Conservation (phyloP, 352 stramenopile genomes). For the Phytophthora gonapodyides region DNA sequence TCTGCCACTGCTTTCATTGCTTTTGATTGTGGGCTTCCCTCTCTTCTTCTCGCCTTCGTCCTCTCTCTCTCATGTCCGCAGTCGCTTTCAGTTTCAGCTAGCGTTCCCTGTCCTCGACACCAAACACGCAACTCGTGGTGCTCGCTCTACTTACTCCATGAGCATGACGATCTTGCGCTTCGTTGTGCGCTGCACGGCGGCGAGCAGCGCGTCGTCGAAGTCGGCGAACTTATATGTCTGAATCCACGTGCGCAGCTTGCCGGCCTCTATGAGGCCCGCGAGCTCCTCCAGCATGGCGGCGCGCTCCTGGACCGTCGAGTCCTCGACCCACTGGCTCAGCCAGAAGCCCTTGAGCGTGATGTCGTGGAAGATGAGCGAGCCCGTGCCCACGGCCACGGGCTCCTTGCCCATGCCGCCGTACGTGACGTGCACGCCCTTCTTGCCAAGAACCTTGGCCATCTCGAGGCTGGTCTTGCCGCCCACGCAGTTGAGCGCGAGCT, state of each 20-base stretch:
- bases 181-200: slow-evolving; percentile 75
- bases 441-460: slow-evolving; percentile 69
- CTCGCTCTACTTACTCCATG: slow-evolving; percentile 79
- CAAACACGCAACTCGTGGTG: slow-evolving; percentile 19
- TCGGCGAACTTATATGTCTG: slow-evolving; percentile 87
- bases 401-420: slow-evolving; percentile 86
- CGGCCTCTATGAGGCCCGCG: slow-evolving; percentile 61
- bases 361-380: slow-evolving; percentile 85
- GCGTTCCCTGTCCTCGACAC: slow-evolving; percentile 21
- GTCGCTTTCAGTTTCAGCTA: slow-evolving; percentile 28
- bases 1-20: slow-evolving; percentile 38
- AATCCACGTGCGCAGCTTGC: slow-evolving; percentile 86
- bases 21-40: slow-evolving; percentile 30
- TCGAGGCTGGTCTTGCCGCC: slow-evolving; percentile 72
- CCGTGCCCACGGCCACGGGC: slow-evolving; percentile 64
- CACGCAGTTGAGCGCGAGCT: slow-evolving; percentile 86
- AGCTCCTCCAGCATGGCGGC: slow-evolving; percentile 72
- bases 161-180: slow-evolving; percentile 86
- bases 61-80: slow-evolving; percentile 18
- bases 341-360: slow-evolving; percentile 90
- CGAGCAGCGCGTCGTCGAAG: slow-evolving; percentile 78
- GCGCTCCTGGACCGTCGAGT: slow-evolving; percentile 64
- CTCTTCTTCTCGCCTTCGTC: slow-evolving; percentile 6
- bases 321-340: slow-evolving; percentile 84
- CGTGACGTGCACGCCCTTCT: slow-evolving; percentile 81